Conservation (phyloP, 2,329 filamentous ascomycete species). For the Fusarium coffeatum region DNA sequence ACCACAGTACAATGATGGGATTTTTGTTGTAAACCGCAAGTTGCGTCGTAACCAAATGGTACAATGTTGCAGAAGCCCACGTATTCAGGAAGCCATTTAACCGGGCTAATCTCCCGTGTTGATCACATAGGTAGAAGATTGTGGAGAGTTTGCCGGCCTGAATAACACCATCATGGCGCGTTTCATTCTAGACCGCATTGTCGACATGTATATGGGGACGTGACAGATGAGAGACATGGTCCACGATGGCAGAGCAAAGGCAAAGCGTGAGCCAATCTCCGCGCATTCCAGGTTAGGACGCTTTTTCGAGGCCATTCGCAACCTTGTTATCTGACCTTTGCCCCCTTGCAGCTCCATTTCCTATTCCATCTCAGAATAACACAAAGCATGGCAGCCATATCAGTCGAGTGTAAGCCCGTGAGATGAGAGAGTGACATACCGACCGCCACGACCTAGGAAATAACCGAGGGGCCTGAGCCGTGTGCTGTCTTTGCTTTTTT, state of each 20-base stretch:
- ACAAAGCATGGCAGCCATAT: conserved; percentile 15
- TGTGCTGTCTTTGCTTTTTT: conserved; percentile 27
- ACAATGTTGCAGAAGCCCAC: not conserved
- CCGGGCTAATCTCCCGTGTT: conserved; percentile 1
- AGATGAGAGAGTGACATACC: conserved; percentile 1
- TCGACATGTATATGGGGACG: conserved; percentile 22
- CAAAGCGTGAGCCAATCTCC: conserved; percentile 25
- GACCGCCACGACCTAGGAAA: conserved; percentile 7
- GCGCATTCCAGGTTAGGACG: conserved; percentile 24
- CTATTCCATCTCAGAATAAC: not conserved
- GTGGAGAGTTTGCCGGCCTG: conserved; percentile 20
- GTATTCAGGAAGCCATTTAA: conserved; percentile 15
- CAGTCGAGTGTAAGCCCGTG: not conserved
- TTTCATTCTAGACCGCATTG: conserved; percentile 30
- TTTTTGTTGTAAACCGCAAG: not conserved
- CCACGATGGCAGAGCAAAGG: conserved; percentile 15
- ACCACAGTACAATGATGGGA: conserved; percentile 3
- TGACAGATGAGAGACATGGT: conserved; percentile 28
- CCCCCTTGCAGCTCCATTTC: conserved; percentile 30
- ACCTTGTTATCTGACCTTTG: conserved; percentile 19
- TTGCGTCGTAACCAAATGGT: not conserved
- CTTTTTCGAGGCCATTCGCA: conserved; percentile 7
- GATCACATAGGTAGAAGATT: conserved; percentile 8
- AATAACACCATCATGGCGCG: conserved; percentile 30
- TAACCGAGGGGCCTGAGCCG: conserved; percentile 32